phyloP scores from a whole-genome alignment of 257 asterid genomes.

The Solanum habrochaites region DNA sequence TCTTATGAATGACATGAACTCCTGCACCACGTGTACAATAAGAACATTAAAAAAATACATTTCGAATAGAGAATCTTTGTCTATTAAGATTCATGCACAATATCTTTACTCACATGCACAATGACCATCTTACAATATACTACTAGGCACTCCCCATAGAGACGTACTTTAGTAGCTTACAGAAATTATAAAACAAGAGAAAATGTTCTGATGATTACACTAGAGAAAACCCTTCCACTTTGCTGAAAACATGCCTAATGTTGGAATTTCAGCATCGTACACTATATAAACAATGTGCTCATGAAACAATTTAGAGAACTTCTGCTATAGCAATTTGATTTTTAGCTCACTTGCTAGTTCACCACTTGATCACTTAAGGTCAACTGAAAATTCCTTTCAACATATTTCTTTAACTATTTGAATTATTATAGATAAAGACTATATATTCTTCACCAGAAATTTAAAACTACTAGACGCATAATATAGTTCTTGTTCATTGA shows the following conservation, averaged over 20 bases:
- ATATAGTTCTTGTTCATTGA: background rate
- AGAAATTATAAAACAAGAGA: background rate
- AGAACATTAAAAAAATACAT: background rate
- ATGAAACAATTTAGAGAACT: background rate
- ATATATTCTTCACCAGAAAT: background rate
- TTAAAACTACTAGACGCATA: background rate
- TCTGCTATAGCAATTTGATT: background rate
- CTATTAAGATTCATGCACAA: background rate
- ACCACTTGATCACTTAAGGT: background rate
- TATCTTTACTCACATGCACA: background rate
- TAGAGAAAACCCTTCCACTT: background rate
- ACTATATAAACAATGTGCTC: background rate
- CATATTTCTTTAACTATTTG: background rate
- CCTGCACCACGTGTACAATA: slow-evolving; percentile 33
- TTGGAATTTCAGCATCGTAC: background rate
- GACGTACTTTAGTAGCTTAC: background rate
- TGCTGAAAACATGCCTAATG: background rate
- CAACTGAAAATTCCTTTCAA: background rate
- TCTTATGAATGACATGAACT: slow-evolving; percentile 55
- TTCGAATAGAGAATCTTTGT: background rate
- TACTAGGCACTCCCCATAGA: background rate
- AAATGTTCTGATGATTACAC: background rate
- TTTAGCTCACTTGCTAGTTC: background rate
- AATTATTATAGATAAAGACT: background rate
- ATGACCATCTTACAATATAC: background rate